phyloP scores from a whole-genome alignment of 208 protist species.

The Wallacemonas sp. region DNA sequence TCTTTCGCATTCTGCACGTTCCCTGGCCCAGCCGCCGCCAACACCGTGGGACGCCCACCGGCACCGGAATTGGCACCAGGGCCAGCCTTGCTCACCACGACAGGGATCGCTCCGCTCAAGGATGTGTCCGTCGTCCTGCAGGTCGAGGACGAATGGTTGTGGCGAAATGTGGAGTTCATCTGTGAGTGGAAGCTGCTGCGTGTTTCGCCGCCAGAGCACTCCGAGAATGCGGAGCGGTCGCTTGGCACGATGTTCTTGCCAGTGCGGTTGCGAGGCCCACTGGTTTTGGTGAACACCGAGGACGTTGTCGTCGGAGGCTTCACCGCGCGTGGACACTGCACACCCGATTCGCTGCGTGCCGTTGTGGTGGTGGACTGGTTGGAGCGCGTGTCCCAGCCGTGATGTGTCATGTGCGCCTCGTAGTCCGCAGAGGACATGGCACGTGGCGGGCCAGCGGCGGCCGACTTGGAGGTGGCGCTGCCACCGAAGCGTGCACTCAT shows the following conservation, averaged over 20 bases:
- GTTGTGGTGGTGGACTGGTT: conserved; percentile 11
- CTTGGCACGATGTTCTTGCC: conserved; percentile 66
- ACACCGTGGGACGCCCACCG: too few species aligned
- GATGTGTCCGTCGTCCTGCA: conserved; percentile 52
- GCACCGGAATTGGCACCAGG: too few species aligned
- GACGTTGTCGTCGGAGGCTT: conserved; percentile 36
- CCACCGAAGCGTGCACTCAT: conserved; percentile 20
- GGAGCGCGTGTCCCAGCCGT: neutral
- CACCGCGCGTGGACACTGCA: conserved; percentile 37
- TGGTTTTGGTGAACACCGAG: conserved; percentile 17
- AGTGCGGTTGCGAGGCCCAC: conserved; percentile 46
- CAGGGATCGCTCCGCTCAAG: conserved; percentile 16
- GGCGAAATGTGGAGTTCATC: conserved; percentile 35
- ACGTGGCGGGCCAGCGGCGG: conserved; percentile 4
- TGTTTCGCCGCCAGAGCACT: conserved; percentile 85
- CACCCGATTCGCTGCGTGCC: neutral
- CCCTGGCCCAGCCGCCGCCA: neutral
- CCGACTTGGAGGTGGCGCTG: conserved; percentile 16
- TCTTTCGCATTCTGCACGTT: conserved; percentile 6
- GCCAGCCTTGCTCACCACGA: too few species aligned
- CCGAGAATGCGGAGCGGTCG: conserved; percentile 81
- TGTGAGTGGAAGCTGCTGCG: conserved; percentile 49
- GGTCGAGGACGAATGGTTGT: conserved; percentile 43
- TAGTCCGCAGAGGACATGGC: neutral
- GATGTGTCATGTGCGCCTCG: too few species aligned